Evolutionary conservation across 345 rosid species (phyloP).

Genomic region (Psidium friedrichsthalianum): DNA sequence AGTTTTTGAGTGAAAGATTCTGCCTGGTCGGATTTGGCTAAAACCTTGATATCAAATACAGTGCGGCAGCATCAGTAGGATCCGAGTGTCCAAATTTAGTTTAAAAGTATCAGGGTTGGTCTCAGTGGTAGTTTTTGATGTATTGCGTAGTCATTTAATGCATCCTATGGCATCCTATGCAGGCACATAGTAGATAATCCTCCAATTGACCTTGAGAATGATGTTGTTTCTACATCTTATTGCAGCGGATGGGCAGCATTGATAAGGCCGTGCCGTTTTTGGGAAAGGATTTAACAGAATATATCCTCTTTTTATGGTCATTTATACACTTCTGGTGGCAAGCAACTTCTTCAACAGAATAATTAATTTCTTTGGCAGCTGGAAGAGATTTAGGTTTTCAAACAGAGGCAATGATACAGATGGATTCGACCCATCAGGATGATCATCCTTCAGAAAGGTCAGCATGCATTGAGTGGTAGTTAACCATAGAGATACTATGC

Average conservation of each 20-base stretch:
- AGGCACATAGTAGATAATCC: background rate
- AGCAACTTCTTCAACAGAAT: conserved; percentile 89
- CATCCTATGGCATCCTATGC: background rate
- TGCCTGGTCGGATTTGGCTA: background rate
- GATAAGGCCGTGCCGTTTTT: conserved; percentile 74
- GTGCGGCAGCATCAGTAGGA: background rate
- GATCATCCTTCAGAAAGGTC: conserved; percentile 85
- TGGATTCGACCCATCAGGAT: conserved; percentile 95
- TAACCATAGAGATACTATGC: background rate
- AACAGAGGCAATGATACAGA: conserved; percentile 77
- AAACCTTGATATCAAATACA: background rate
- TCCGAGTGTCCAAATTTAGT: background rate
- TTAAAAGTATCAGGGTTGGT: background rate
- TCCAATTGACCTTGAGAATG: background rate
- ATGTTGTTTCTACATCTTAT: background rate
- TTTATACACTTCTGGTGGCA: conserved; percentile 81
- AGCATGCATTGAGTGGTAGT: background rate
- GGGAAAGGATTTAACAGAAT: conserved; percentile 83
- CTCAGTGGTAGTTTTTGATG: background rate
- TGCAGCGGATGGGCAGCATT: conserved; percentile 95
- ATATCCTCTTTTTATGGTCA: conserved; percentile 96
- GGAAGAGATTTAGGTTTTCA: conserved; percentile 84
- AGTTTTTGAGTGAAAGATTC: background rate
- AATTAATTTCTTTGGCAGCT: conserved; percentile 82
- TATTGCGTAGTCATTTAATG: background rate